Evolutionary conservation across 768 basidiomycete genomes (phyloP), one percentile per base, ranked within the genome.

Genomic region (Boletus insuetus): DNA sequence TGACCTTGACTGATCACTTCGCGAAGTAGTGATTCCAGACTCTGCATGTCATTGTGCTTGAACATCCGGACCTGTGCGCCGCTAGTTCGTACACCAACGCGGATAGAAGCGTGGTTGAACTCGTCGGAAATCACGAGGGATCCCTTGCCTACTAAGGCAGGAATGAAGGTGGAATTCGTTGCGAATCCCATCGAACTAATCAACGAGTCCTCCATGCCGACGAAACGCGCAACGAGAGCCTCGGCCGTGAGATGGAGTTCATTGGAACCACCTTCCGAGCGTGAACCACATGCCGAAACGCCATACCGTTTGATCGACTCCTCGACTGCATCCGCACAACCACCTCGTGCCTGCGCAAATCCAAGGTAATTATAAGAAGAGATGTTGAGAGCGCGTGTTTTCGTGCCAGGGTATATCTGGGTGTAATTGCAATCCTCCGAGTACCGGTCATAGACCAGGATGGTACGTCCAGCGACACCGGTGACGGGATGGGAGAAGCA

Each of bases 341-440:
- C 90, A 14, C 97, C 97, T 4, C 83, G 82, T 16, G 88, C 89
- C 68, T 96, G 93, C 0, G 96, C 97, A 67, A 99, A 99, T 4
- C 97, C 97, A 64, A 99, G 92, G 69, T 98, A 99, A 75, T 98
- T 99, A 78, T 99, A 99, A 9, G 94, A 97, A 1, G 94, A 95
- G 61, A 98, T 89, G 71, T 99, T 99, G 63, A 99, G 87, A 0
- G 87, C 90, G 49, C 95, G 91, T 0, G 92, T 94, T 24, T 80
- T 82, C 1, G 78, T 82, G 55, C 94, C 96, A 3, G 91, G 89
- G 63, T 87, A 77, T 47, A 83, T 73, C 56, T 91, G 87, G 4
- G 86, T 87, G 66, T 82, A 77, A 73, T 94, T 91, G 76, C 88
- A 86, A 73, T 97, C 89, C 46, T 81, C 73, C 13, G 92, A 90